Evolutionary conservation across 1,139 yeast genomes (phyloP), one percentile per base, ranked within the genome.

Genomic region (Yamadazyma atlantica): DNA sequence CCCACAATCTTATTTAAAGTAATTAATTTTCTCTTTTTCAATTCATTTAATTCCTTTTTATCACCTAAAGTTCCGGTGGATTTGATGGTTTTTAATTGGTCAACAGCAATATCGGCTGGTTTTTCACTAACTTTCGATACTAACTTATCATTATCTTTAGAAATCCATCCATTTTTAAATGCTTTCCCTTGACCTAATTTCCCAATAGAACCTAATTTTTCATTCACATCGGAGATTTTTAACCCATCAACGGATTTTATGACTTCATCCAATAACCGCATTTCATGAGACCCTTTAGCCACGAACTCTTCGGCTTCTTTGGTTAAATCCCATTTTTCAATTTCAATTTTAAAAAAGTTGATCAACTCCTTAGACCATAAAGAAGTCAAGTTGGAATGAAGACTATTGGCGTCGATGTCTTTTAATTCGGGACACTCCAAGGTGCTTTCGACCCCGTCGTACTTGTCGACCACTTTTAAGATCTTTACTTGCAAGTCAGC

Each of bases 91-190:
- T 71, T 67, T 50, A 94, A 74, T 50, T 82, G 79, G 16, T 67
- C 70, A 39, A 82, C 83, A 12, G 94, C 89, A 29, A 67, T 64
- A 62, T 88, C 97, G 23, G 62, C 66, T 21, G 90, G 90, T 42
- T 71, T 55, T 37, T 60, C 58, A 24, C 55, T 51, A 9, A 75
- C 72, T 61, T 74, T 80, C 17, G 88, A 68, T 35, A 86, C 77
- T 50, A 92, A 74, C 55, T 73, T 79, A 51, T 86, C 95, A 38
- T 94, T 95, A 46, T 84, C 85, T 62, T 92, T 92, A 49, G 78
- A 69, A 54, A 92, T 82, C 99, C 99, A 92, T 35, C 95, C 95
- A 62, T 90, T 90, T 66, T 89, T 92, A 76, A 92, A 92, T n/a
- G 97, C 98, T 56, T 90, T 84, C 53, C 95, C 96, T 68, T 92